Percentiles rank a stretch among this genome's conserved stretches.
Conservation (phyloP, 305 asterid genomes). For the Fraxinus platypoda region DNA sequence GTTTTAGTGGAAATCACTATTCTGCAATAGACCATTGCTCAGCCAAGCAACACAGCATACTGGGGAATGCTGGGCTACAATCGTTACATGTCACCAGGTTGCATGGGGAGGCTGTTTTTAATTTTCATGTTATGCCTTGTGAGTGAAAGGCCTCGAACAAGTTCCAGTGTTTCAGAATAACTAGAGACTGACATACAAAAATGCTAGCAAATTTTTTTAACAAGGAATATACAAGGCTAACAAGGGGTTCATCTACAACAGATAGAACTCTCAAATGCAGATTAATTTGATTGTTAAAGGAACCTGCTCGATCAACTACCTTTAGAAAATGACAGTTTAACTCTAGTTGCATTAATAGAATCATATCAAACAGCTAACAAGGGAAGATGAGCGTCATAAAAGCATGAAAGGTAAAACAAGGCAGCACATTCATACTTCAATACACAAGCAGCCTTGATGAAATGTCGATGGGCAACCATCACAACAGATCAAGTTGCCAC, state of each 20-base stretch:
- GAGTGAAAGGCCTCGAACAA: neutral
- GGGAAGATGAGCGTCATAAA: constrained; percentile 9
- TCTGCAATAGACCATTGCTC: neutral
- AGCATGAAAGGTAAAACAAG: neutral
- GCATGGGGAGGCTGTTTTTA: neutral
- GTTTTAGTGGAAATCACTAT: neutral
- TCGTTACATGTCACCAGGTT: neutral
- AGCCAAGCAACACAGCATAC: neutral
- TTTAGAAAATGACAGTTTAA: neutral
- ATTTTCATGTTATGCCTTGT: neutral
- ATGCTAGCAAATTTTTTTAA: neutral
- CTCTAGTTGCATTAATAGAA: constrained; percentile 20
- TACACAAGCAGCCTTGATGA: constrained; percentile 80
- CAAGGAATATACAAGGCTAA: neutral
- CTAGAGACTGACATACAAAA: neutral
- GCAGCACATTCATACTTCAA: constrained; percentile 47
- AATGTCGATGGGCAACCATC: constrained; percentile 96
- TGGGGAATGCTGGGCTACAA: neutral
- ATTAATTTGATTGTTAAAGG: neutral
- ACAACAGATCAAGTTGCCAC: constrained; percentile 90
- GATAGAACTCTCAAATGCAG: neutral
- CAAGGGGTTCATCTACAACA: neutral
- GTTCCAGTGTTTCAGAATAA: neutral
- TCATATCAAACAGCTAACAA: constrained; percentile 17
- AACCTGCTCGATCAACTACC: neutral